Base-by-base conservation (phyloP, 768 basidiomycete genomes). In the Russula brevipes region DNA sequence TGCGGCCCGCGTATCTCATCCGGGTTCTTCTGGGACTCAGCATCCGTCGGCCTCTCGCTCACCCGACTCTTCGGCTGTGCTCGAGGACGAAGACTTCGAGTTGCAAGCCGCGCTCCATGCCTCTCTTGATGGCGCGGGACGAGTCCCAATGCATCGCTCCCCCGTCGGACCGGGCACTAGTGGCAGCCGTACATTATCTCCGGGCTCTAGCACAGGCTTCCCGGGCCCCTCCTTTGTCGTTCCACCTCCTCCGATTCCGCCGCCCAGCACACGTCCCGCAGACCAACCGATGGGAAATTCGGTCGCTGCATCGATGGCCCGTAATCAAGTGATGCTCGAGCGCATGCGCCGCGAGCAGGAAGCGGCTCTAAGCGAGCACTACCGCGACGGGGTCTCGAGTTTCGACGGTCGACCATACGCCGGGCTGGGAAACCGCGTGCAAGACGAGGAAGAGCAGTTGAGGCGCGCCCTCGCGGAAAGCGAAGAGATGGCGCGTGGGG, bases 51-150 rank as follows among this genome's bases (percentile, higher is more conserved):
- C 68, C 31, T 11, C 59, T 45, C 61, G 44, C 44, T 31, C 50
- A 8, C 49, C 60, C 39, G 31, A 7, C 6, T 33, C 62, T 33
- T 56, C 58, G 9, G 17, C 58, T 17, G 82, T 77, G 3, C 75
- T 89, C 50, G 92, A 89, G 63, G 89, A 92, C 66, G 93, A 94
- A 70, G 94, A 97, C 72, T 81, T 85, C 69, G 90, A 92, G 61
- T 81, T 96, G 2, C 94, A 97, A 72, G 89, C 85, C 5, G 94
- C 90, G 0, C 76, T 95, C 54, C 91, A 91, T 69, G 93, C 91
- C 2, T 94, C 91, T 4, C 75, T 95, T 47, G 76, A 77, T 70
- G 72, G 72, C 39, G 45, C 67, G 24, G 19, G 39, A 42, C 30
- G 24, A 7, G 41, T 65, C 9, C 57, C 59, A 16, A 30, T 46